Evolutionary conservation across 371 early-diverging fungal genomes (phyloP), one percentile per base, ranked within the genome.

Genomic region (Thermomucor indicae-seudaticae): DNA sequence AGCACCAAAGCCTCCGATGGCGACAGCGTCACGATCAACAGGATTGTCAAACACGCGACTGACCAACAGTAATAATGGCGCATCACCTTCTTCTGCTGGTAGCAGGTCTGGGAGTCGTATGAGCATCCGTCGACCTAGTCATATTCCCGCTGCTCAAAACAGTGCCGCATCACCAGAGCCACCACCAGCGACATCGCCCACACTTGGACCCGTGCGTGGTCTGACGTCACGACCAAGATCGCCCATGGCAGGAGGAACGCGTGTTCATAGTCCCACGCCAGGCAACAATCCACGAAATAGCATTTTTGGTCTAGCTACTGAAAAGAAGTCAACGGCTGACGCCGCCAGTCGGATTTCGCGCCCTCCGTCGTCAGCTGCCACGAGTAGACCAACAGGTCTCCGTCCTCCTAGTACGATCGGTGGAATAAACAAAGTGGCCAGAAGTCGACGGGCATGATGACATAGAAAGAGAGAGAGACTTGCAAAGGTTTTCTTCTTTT

Each of bases 91-190:
- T n/a, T 12, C 24, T 19, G 17, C 16, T 8, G 8, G 14, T 5
- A 45, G 30, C 30, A 25, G 30, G 17, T 34, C 27, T 19, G 47
- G 28, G 17, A 31, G 47, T 17, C 47, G 47, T 16, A 14, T 30
- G 8, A 34, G 30, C 20, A 19, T 6, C 27, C 6, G 12, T 17
- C 58, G 68, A n/a, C 51, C 65, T 7, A 72, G 68, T 20, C 68
- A 70, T 46, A 70, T 70, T 55, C 70, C 70, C 19, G 56, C 58
- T 20, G 54, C 62, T 0, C 45, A 20, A 17, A 14, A 41, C 19
- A 14, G 28, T 12, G 41, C 40, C 25, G 23, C 50, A 8, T 50
- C 50, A 2, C 50, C 50, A 4, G 50, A 50, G 17, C 35, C 47
- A 6, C 47, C 24, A 24, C 30, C 47, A 6, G 16, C 41, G 6